These are phyloP conservation scores for Cyclocybe cylindracea DNA, from an alignment of 768 basidiomycete genomes.

Conservation along the genomic window DNA sequence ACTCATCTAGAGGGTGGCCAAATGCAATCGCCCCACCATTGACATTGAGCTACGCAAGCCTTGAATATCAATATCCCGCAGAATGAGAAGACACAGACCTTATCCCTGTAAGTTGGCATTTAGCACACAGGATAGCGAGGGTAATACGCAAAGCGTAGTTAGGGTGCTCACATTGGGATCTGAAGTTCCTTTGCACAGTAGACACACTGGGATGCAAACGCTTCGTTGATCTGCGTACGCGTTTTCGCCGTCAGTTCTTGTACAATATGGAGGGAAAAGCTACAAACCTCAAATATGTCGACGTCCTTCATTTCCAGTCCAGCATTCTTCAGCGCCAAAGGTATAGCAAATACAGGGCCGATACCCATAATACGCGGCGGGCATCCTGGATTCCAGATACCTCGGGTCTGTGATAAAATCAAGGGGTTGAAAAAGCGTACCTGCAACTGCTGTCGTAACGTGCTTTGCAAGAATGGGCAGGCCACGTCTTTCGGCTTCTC, in stretches of 20 bases:
- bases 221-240: constrained; percentile 76
- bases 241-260: background rate
- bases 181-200: constrained; percentile 70
- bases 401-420: background rate
- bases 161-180: constrained; percentile 42
- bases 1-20: constrained; percentile 82
- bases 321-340: constrained; percentile 64
- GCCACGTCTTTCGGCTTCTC: constrained; percentile 76
- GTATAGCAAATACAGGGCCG: constrained; percentile 85
- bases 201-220: constrained; percentile 83
- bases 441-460: constrained; percentile 69
- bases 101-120: constrained; percentile 28
- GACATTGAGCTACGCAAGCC: constrained; percentile 62
- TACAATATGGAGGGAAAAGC: background rate
- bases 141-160: background rate
- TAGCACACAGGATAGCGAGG: background rate
- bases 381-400: constrained; percentile 43
- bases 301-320: constrained; percentile 72
- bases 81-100: constrained; percentile 20
- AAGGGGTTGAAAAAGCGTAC: constrained; percentile 29
- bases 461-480: constrained; percentile 77
- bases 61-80: background rate
- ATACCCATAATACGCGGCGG: constrained; percentile 88
- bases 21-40: constrained; percentile 92
- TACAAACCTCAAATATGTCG: constrained; percentile 73